Base-by-base conservation (phyloP, 805 yeast genomes). In the Candida tallmaniae region DNA sequence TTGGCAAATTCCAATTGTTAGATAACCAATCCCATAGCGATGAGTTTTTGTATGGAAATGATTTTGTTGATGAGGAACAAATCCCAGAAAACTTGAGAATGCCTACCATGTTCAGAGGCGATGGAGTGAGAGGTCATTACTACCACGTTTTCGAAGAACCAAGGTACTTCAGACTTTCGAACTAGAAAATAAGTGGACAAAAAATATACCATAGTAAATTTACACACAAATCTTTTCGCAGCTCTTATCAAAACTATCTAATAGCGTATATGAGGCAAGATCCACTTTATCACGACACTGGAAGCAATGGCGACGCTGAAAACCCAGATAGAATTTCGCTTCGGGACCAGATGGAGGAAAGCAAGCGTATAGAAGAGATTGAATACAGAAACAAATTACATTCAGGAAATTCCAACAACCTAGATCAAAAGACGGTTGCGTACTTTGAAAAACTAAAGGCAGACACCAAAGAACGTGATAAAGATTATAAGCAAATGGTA, bases 101-200 rank as follows among this genome's bases (percentile, higher is more conserved):
- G 76, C 97, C 97, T 2, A 59, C 62, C 6, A 62, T 74, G 48
- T 88, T 90, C 59, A 70, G 76, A 44, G 97, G 95, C 8, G 89
- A 84, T 20, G 98, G 98, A 30, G 89, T 88, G 16, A 76, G 96
- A 45, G 97, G 90, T 2, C 98, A 93, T 58, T 70, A 77, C 44
- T 93, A 83, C 68, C 97, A 93, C 57, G 98, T 93, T 1, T 88
- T 93, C 58, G 93, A 87, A 45, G 93, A 83, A 57, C 98, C 98
- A 3, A 73, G 95, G 44, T 89, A 89, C 54, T 87, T 74, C 50
- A 70, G 65, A 11, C 12, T 24, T 9, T 9, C 23, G 9, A 22
- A n/a, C 9, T n/a, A 22, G n/a, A 9, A 22, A 22, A 22, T n/a
- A 22, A n/a, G 9, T 22, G 23, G n/a, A n/a, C 23, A n/a, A n/a